Evolutionary conservation across 108 stramenopile genomes (phyloP), one percentile per base, ranked within the genome.

Genomic region (Schizochytrium sp.): DNA sequence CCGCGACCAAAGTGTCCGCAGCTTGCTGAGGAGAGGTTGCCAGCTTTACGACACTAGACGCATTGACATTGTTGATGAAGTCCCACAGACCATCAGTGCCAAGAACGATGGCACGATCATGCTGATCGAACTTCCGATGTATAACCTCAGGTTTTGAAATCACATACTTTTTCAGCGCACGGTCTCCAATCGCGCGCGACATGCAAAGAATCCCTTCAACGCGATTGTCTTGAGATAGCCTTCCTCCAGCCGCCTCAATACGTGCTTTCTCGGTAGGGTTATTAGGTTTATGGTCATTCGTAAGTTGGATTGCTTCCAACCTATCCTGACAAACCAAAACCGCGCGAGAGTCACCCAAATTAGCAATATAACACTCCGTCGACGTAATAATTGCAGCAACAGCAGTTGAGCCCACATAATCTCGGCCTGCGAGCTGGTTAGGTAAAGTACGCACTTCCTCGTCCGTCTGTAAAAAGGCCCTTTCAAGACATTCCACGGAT

Each of bases 181-280:
- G 47, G 76, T 83, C 76, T 40, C 76, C 76, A 53, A 83, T 83
- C 10, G 76, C 76, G 53, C 76, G 76, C 76, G 76, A 83, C 76
- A 83, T 83, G 10, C 50, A 83, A 15, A 83, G 47, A 2, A 83
- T 83, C n/a, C 76, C 76, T 55, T 83, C 76, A 2, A 83, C 76
- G 47, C 76, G 47, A 55, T 83, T 83, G n/a, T 83, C 76, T 10
- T 83, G 50, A 10, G 76, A 55, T 13, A 83, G 50, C 1, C 1
- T 49, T 5, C 76, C 76, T 5, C 76, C 76, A 7, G 76, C 76
- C 76, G 19, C 76, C 28, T 38, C 28, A n/a, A 83, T 83, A 38
- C 76, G 47, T 28, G 13, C 55, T 17, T 53, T 17, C 3, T 83
- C 76, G 50, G 19, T n/a, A 5, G 47, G 50, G 2, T 55, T 55